A percentile compares a stretch with the other conserved stretches of the same genome.
These are phyloP conservation scores for Pseudopyrenochaeta lycopersici DNA, from an alignment of 2,329 filamentous ascomycete genomes.

Conservation along the genomic window DNA sequence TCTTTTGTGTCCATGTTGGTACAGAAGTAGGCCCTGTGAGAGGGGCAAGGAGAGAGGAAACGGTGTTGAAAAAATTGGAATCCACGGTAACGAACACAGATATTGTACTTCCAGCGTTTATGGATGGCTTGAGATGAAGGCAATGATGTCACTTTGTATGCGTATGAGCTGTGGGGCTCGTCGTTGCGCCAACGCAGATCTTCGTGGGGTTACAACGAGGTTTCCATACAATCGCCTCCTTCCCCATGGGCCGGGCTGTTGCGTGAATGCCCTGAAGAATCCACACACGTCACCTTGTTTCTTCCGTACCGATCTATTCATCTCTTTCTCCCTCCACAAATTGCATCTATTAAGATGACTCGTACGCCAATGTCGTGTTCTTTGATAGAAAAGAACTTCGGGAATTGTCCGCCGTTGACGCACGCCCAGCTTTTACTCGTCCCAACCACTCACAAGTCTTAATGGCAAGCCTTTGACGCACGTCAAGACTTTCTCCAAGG, in stretches of 20 bases:
- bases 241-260: background rate
- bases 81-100: constrained; percentile 1
- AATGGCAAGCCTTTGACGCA: constrained; percentile 7
- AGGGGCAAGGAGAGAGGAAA: background rate
- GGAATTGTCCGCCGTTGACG: constrained; percentile 6
- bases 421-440: constrained; percentile 3
- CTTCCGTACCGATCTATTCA: too few relatives aligned
- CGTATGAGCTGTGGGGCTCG: background rate
- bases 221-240: constrained; percentile 4
- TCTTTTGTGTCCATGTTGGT: constrained; percentile 2
- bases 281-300: background rate
- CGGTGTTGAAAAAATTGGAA: constrained; percentile 16
- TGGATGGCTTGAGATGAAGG: too few relatives aligned
- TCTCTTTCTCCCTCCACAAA: too few relatives aligned
- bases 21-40: constrained; percentile 1
- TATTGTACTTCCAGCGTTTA: too few relatives aligned
- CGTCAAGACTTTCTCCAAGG: background rate
- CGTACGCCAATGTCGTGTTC: too few relatives aligned
- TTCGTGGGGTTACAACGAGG: background rate
- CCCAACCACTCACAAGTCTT: background rate
- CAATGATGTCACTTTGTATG: background rate
- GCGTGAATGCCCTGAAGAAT: background rate
- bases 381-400: too few relatives aligned
- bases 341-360: too few relatives aligned
- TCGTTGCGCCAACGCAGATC: background rate